These are phyloP conservation scores for Pseudocercospora fijiensis DNA, from an alignment of 2,329 filamentous ascomycete genomes.

Conservation along the genomic window DNA sequence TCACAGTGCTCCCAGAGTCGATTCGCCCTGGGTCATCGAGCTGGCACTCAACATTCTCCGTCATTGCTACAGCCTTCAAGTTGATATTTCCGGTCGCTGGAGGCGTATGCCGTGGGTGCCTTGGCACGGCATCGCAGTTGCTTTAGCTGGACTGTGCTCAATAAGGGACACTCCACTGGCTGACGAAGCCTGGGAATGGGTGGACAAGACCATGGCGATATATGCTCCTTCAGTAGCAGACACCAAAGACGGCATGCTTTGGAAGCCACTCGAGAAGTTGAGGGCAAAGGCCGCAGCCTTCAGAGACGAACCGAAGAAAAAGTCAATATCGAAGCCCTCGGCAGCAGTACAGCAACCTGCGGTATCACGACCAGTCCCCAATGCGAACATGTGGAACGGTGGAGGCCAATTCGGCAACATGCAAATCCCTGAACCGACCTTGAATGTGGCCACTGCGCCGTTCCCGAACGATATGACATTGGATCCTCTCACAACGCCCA, in stretches of 20 bases:
- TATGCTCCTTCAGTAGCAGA: conserved; percentile 53
- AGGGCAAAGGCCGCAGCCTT: conserved; percentile 48
- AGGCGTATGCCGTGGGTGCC: conserved; percentile 56
- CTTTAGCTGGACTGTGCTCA: conserved; percentile 54
- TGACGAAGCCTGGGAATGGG: conserved; percentile 52
- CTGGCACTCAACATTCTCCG: conserved; percentile 51
- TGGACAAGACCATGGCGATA: conserved; percentile 49
- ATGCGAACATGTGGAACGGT: not conserved
- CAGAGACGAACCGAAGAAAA: conserved; percentile 23
- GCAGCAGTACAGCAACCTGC: not conserved
- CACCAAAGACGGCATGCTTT: conserved; percentile 51
- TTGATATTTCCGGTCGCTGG: conserved; percentile 42
- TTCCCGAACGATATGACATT: conserved; percentile 1
- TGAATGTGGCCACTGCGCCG: not conserved
- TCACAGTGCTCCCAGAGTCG: conserved; percentile 32
- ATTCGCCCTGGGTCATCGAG: conserved; percentile 36
- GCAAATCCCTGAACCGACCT: not conserved
- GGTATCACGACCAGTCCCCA: not conserved
- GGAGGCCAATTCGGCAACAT: not conserved
- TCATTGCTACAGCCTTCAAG: conserved; percentile 23
- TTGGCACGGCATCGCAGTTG: conserved; percentile 57
- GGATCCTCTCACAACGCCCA: conserved; percentile 5
- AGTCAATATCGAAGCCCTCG: not conserved
- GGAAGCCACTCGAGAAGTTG: conserved; percentile 56
- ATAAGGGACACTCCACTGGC: conserved; percentile 50